phyloP scores from a whole-genome alignment of 805 yeast species.

The Isabelozyma rhagii region DNA sequence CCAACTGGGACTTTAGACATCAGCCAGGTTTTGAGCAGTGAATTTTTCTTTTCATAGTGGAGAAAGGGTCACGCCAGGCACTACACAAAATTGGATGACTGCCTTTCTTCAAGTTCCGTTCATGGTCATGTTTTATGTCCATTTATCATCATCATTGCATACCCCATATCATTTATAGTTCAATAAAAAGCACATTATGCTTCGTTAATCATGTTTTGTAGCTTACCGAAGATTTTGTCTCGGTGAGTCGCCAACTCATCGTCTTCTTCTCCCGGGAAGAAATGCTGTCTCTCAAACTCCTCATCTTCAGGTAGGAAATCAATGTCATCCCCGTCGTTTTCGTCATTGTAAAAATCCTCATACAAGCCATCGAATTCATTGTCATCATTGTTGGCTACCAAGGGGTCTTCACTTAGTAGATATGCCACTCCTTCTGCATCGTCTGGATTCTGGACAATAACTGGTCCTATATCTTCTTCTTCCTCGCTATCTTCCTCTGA shows the following conservation, averaged over 20 bases:
- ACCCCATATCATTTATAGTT: too few relatives aligned
- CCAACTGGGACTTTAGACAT: constrained; percentile 31
- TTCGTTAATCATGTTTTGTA: constrained; percentile 55
- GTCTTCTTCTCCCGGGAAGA: constrained; percentile 54
- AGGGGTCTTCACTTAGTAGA: constrained; percentile 1
- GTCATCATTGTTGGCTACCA: constrained; percentile 4
- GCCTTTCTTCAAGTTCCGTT: background rate
- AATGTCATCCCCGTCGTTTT: constrained; percentile 26
- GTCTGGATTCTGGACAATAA: constrained; percentile 8
- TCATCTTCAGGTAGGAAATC: constrained; percentile 8
- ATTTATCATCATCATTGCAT: too few relatives aligned
- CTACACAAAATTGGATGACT: background rate
- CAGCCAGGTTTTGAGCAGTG: constrained; percentile 26
- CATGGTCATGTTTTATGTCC: background rate
- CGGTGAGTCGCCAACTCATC: constrained; percentile 63
- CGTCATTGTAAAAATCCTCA: constrained; percentile 27
- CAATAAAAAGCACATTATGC: background rate
- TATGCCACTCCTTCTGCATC: constrained; percentile 17
- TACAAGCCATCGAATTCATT: constrained; percentile 14
- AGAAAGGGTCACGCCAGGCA: background rate
- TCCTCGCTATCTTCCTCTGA: constrained; percentile 12
- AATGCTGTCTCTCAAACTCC: constrained; percentile 43
- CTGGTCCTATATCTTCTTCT: constrained; percentile 23
- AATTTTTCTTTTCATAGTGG: constrained; percentile 32
- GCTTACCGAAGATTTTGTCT: constrained; percentile 56